Base-by-base conservation (phyloP, 495 filamentous ascomycete genomes). In the Penicillium paradoxum region DNA sequence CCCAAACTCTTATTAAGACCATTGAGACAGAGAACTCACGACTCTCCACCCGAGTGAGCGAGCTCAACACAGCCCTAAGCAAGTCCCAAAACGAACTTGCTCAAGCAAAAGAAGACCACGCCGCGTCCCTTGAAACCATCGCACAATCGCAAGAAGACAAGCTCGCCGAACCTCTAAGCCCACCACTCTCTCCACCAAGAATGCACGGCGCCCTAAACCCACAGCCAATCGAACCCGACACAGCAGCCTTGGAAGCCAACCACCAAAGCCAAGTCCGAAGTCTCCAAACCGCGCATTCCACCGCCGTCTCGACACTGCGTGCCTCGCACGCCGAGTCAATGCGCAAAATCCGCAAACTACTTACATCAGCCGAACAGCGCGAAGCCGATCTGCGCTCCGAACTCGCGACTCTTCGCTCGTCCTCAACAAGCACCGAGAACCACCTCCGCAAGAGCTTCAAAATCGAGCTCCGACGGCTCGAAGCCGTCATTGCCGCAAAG, bases 91-190 rank as follows among this genome's bases (percentile, higher is more conserved):
- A 60, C 10, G 73, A 77, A 13, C 45, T 73, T 4, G 59, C 57
- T 27, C 64, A 60, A n/a, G 51, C 67, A 6, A 63, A 65, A 62
- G 66, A 72, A 19, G 59, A 69, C 24, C 68, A 75, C 41, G 65
- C 67, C 18, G 59, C 65, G 38, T 65, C 64, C 19, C 78, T 85
- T 0, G 79, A 83, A 45, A 97, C 88, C 57, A 84, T 92, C 69
- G 91, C 95, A 65, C 81, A 89, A 44, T 79, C 97, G 60, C 89
- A 93, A 63, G 89, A 93, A 52, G 90, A 96, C 65, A 89, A 87
- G 60, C 78, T 60, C 8, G 37, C 36, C 21, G 62, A 68, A 44
- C 68, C 67, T 45, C 61, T 63, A 13, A 66, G 57, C 44, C 62
- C 66, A 39, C 64, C 60, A n/a, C 63, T 54, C 5, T 65, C 64